phyloP scores from a whole-genome alignment of 148 eudicot species.

The Amaranthus palmeri region DNA sequence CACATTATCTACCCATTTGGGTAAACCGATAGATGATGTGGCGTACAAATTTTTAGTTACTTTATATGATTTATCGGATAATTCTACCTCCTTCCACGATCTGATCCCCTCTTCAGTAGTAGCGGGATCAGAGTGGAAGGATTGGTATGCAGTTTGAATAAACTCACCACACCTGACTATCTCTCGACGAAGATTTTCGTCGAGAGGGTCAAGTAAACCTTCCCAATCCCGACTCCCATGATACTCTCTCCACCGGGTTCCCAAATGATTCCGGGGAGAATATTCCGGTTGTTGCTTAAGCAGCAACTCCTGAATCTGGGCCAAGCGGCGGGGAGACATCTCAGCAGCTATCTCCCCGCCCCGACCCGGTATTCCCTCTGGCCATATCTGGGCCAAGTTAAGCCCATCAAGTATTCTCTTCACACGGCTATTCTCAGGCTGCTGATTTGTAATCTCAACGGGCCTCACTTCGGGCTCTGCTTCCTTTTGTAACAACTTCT shows the following conservation, averaged over 20 bases:
- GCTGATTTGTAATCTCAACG: neutral
- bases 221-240: constrained; percentile 80
- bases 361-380: constrained; percentile 38
- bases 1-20: constrained; percentile 87
- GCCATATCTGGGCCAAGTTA: constrained; percentile 52
- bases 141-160: constrained; percentile 81
- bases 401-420: constrained; percentile 40
- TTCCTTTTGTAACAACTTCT: constrained; percentile 49
- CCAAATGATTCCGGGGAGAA: constrained; percentile 73
- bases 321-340: constrained; percentile 66
- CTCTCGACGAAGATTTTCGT: constrained; percentile 93
- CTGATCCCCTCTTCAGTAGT: constrained; percentile 37
- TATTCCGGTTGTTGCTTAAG: constrained; percentile 52
- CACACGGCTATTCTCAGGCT: neutral
- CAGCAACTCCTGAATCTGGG: constrained; percentile 54
- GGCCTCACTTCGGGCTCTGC: constrained; percentile 17
- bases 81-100: constrained; percentile 40
- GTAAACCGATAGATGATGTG: constrained; percentile 79
- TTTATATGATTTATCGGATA: constrained; percentile 60
- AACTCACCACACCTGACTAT: constrained; percentile 89
- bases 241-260: constrained; percentile 74
- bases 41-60: constrained; percentile 79
- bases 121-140: constrained; percentile 77
- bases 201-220: constrained; percentile 88
- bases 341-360: constrained; percentile 54